Evolutionary conservation across 495 filamentous ascomycete genomes (phyloP).

Genomic region (Hypoxylon intermedium): DNA sequence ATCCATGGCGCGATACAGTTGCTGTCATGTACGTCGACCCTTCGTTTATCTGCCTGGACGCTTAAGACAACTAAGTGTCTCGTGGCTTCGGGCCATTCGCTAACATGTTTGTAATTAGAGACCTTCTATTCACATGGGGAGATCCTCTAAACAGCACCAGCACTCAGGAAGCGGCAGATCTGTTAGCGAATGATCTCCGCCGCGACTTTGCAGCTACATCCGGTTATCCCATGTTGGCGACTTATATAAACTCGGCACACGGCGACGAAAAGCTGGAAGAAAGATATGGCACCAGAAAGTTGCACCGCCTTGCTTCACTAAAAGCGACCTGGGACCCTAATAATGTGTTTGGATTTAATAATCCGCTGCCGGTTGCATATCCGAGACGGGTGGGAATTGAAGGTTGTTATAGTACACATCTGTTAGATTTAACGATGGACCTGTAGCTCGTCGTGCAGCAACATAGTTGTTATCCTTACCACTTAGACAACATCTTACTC

Average conservation of each 20-base stretch:
- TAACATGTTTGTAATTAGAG: not conserved
- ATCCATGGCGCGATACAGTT: constrained; percentile 40
- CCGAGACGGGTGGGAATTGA: not conserved
- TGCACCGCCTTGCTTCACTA: constrained; percentile 36
- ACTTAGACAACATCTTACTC: no score
- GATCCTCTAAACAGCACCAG: not conserved
- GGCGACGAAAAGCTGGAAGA: constrained; percentile 46
- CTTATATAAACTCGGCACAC: constrained; percentile 48
- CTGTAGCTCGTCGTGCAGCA: no score
- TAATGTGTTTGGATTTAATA: constrained; percentile 33
- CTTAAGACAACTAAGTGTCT: no score
- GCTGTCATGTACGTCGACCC: constrained; percentile 38
- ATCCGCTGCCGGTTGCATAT: constrained; percentile 17
- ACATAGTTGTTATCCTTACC: no score
- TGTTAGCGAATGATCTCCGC: constrained; percentile 6
- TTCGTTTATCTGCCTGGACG: no score
- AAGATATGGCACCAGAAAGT: constrained; percentile 37
- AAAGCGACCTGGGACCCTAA: constrained; percentile 45
- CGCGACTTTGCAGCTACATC: constrained; percentile 25
- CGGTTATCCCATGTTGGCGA: constrained; percentile 36
- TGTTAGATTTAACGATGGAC: no score
- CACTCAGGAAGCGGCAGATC: not conserved
- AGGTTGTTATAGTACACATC: no score
- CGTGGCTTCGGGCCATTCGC: no score
- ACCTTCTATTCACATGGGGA: no score